Conservation (phyloP, 1,284 basidiomycete genomes). For the Puccinia novopanici region DNA sequence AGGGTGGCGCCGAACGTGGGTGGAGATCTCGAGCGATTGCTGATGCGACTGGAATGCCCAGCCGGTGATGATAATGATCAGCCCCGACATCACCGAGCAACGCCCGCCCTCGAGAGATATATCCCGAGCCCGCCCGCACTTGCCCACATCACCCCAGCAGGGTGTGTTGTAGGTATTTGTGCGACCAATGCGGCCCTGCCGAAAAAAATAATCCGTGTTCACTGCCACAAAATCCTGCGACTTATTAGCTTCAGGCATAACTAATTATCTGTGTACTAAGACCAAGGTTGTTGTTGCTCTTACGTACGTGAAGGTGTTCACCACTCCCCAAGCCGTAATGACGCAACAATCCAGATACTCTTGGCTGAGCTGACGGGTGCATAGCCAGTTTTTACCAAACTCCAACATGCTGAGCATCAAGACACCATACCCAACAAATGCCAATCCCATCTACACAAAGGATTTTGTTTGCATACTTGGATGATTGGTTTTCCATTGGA, state of each 20-base stretch:
- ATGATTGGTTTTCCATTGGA: constrained; percentile 65
- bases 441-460: constrained; percentile 53
- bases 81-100: constrained; percentile 76
- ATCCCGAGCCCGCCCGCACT: constrained; percentile 85
- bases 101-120: constrained; percentile 77
- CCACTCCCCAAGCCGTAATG: constrained; percentile 69
- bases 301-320: constrained; percentile 88
- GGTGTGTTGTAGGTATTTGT: constrained; percentile 95
- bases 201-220: constrained; percentile 37
- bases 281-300: no score
- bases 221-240: not conserved
- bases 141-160: constrained; percentile 70
- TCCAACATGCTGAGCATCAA: constrained; percentile 81
- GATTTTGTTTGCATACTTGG: no score
- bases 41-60: constrained; percentile 93
- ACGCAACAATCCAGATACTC: constrained; percentile 90
- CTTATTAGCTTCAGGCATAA: constrained; percentile 54
- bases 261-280: no score
- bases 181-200: constrained; percentile 72
- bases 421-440: constrained; percentile 74
- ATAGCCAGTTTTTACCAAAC: constrained; percentile 79
- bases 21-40: constrained; percentile 66
- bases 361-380: constrained; percentile 64
- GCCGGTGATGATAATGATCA: constrained; percentile 89
- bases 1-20: constrained; percentile 78